These are phyloP conservation scores for Ambrosiella beaveri DNA, from an alignment of 2,329 filamentous ascomycete species.

Conservation along the genomic window DNA sequence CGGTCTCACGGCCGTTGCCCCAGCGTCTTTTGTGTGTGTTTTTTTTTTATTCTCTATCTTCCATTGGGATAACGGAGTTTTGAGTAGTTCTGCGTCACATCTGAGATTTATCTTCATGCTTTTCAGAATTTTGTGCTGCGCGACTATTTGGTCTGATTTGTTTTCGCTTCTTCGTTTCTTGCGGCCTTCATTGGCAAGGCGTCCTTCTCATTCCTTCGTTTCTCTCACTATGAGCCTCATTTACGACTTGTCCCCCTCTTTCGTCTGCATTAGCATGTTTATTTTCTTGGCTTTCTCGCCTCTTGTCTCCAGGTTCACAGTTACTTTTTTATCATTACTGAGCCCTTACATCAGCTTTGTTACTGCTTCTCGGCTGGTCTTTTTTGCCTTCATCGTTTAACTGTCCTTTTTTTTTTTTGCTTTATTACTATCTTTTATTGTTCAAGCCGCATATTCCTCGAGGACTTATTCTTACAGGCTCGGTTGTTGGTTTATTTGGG, in stretches of 20 bases:
- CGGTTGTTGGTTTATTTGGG: neutral
- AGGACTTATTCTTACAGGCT: slow-evolving; percentile 1
- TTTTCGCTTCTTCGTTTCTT: neutral
- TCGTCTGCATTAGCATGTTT: neutral
- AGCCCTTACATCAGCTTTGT: neutral
- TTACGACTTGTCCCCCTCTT: neutral
- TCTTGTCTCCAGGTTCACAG: neutral
- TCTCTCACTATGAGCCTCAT: neutral
- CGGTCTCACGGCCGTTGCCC: neutral
- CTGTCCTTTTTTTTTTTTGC: neutral
- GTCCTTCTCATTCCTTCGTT: neutral
- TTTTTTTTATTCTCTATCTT: neutral
- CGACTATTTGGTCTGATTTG: neutral
- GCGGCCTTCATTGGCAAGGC: neutral
- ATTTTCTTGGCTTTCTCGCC: neutral
- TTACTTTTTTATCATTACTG: neutral
- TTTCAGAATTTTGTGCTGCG: neutral
- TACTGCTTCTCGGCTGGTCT: neutral
- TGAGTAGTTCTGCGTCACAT: neutral
- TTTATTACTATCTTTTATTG: neutral
- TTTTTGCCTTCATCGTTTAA: neutral
- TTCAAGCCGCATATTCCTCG: neutral
- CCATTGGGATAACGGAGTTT: neutral
- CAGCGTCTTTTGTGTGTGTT: neutral
- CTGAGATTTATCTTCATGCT: neutral